Percentiles rank a stretch among this genome's conserved stretches.
Evolutionary conservation across 1,139 yeast genomes (phyloP).

Genomic region (Suhomyces kunorum): DNA sequence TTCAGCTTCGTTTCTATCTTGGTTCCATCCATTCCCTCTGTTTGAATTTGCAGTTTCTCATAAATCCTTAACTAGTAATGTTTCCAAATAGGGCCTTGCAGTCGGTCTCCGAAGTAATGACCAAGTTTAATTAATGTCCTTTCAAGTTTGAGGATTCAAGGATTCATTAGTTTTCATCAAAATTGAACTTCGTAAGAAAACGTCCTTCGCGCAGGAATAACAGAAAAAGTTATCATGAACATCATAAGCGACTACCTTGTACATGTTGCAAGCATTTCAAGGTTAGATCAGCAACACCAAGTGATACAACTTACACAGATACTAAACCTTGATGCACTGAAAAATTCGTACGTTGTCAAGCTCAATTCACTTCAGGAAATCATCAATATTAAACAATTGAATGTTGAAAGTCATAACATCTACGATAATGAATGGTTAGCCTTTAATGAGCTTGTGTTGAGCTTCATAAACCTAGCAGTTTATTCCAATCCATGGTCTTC

Average conservation of each 20-base stretch:
- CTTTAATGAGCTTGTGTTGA: constrained; percentile 50
- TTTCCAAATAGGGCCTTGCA: too few relatives aligned
- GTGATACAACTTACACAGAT: constrained; percentile 11
- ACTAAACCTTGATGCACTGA: constrained; percentile 15
- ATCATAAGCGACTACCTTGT: constrained; percentile 12
- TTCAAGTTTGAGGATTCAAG: too few relatives aligned
- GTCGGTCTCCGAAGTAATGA: too few relatives aligned
- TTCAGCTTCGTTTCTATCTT: neutral
- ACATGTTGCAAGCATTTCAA: constrained; percentile 13
- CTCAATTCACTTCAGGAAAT: constrained; percentile 9
- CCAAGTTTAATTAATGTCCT: too few relatives aligned
- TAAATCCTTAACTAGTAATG: too few relatives aligned
- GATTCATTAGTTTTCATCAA: too few relatives aligned
- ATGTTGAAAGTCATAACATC: constrained; percentile 26
- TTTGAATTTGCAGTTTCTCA: neutral
- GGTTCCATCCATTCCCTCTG: neutral
- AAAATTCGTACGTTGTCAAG: constrained; percentile 15
- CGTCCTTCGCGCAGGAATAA: neutral
- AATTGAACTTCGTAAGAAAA: neutral
- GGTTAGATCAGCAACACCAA: constrained; percentile 14
- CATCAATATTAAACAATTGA: constrained; percentile 5
- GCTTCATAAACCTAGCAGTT: constrained; percentile 53
- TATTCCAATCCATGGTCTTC: constrained; percentile 63
- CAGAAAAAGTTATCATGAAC: constrained; percentile 12
- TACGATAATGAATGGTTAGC: constrained; percentile 48